Conservation (phyloP, 2,329 filamentous ascomycete species). For the Epichloe sibirici region DNA sequence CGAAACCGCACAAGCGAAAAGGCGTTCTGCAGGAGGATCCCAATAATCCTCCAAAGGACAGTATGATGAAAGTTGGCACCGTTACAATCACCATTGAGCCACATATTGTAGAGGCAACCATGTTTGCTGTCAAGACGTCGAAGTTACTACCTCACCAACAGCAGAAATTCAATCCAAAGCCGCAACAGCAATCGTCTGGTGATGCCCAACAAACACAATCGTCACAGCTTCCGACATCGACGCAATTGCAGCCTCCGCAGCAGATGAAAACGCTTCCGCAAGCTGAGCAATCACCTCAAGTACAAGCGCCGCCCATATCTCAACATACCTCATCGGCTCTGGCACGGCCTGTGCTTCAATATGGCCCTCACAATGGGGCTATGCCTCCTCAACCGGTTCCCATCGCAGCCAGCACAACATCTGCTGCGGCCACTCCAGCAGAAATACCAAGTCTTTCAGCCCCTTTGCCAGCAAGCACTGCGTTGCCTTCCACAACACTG, state of each 20-base stretch:
- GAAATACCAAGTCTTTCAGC: constrained; percentile 10
- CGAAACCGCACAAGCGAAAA: constrained; percentile 58
- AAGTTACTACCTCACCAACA: constrained; percentile 31
- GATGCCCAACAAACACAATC: constrained; percentile 11
- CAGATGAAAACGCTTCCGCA: constrained; percentile 3
- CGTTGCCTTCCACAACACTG: background rate
- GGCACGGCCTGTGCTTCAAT: constrained; percentile 48
- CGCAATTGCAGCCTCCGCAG: constrained; percentile 12
- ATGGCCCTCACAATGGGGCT: constrained; percentile 49
- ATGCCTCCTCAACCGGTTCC: constrained; percentile 42
- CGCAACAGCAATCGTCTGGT: constrained; percentile 4
- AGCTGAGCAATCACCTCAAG: background rate
- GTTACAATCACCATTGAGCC: constrained; percentile 69
- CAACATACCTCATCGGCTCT: constrained; percentile 6
- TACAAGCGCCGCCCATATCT: background rate
- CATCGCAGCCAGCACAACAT: constrained; percentile 9
- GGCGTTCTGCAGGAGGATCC: constrained; percentile 50
- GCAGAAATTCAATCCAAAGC: constrained; percentile 8
- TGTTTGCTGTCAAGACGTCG: constrained; percentile 59
- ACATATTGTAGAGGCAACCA: constrained; percentile 64
- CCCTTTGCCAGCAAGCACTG: constrained; percentile 1
- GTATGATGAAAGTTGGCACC: constrained; percentile 60
- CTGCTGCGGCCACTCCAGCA: constrained; percentile 12
- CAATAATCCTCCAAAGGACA: constrained; percentile 57
- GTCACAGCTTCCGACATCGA: background rate